Conservation (phyloP, 148 eudicot species). For the Amaranthus hypochondriacus region DNA sequence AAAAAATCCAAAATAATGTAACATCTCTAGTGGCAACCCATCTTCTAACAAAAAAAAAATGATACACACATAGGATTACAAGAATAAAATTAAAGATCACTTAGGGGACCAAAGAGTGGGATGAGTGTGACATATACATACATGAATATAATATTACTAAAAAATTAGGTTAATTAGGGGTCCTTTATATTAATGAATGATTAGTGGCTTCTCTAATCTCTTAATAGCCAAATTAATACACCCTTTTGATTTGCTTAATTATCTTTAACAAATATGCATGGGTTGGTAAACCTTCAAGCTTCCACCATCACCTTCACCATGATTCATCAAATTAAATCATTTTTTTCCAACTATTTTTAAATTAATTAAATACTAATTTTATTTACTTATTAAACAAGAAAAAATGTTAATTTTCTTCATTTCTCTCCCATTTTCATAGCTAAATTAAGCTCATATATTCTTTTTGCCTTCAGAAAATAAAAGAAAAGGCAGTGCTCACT, state of each 20-base stretch:
- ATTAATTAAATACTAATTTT: neutral
- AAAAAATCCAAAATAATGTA: too few relatives aligned
- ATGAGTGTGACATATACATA: conserved; percentile 1
- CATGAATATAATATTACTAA: too few relatives aligned
- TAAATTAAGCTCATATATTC: neutral
- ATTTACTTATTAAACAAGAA: neutral
- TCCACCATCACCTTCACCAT: conserved; percentile 12
- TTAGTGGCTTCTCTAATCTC: conserved; percentile 8
- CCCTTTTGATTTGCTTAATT: neutral
- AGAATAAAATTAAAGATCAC: neutral
- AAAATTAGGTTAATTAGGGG: neutral
- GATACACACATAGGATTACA: neutral
- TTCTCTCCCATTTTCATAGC: neutral
- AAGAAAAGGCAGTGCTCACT: conserved; percentile 11
- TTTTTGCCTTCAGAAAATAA: neutral
- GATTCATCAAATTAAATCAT: neutral
- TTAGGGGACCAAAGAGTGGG: neutral
- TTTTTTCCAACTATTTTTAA: too few relatives aligned
- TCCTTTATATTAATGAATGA: neutral
- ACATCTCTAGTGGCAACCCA: conserved; percentile 1
- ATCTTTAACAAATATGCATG: neutral
- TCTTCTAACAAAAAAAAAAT: neutral
- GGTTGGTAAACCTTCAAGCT: conserved; percentile 3
- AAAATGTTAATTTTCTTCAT: neutral
- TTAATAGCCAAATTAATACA: conserved; percentile 7